Conservation (phyloP, 768 basidiomycete genomes). For the Serendipita vermifera region DNA sequence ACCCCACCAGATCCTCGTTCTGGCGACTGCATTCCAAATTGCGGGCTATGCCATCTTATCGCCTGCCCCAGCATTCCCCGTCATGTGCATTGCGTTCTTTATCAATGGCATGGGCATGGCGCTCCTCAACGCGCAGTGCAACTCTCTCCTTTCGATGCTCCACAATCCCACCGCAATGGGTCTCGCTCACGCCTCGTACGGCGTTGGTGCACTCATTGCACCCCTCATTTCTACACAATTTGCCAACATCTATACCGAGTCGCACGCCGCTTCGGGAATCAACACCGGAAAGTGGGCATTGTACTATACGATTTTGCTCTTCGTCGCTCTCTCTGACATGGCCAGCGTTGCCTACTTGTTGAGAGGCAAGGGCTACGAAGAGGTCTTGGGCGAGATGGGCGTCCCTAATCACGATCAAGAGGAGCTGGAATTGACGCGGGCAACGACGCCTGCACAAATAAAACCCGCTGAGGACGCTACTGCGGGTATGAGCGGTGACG, state of each 20-base stretch:
- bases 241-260: neutral
- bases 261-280: too few species aligned
- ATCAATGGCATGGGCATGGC: constrained; percentile 7
- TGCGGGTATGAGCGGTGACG: neutral
- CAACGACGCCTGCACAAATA: neutral
- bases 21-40: neutral
- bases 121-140: neutral
- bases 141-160: constrained; percentile 6
- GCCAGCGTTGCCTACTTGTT: neutral
- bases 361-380: neutral
- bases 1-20: constrained; percentile 4
- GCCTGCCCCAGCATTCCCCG: neutral
- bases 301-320: neutral
- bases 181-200: neutral
- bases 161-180: constrained; percentile 7
- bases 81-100: constrained; percentile 7
- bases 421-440: too few species aligned
- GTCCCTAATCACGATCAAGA: too few species aligned
- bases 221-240: constrained; percentile 7
- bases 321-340: neutral
- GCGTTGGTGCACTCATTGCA: neutral
- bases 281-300: neutral
- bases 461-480: neutral
- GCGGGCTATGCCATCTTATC: neutral
- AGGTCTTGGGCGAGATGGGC: neutral